Evolutionary conservation across 306 rosid genomes (phyloP).

Genomic region (Hylodesmum podocarpum): DNA sequence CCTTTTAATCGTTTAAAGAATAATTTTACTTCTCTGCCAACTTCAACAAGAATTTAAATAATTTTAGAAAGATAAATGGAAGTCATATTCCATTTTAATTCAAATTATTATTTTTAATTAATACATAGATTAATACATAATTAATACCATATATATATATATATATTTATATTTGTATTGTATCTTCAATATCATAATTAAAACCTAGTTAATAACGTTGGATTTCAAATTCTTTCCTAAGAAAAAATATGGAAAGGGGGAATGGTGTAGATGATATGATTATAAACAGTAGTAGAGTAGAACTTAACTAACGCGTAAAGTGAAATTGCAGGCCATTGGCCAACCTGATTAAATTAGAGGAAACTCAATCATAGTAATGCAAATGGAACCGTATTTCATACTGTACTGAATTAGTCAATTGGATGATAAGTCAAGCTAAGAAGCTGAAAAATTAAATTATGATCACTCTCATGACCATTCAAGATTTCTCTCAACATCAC

Average conservation of each 20-base stretch:
- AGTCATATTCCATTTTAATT: too few species aligned
- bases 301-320: background rate
- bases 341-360: background rate
- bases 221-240: background rate
- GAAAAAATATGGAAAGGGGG: background rate
- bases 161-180: too few species aligned
- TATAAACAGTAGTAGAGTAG: background rate
- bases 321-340: constrained; percentile 2
- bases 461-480: background rate
- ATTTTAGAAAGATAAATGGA: too few species aligned
- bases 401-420: background rate
- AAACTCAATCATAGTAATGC: background rate
- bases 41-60: too few species aligned
- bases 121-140: too few species aligned
- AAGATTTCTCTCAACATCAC: background rate
- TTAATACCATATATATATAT: too few species aligned
- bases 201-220: background rate
- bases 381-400: constrained; percentile 2
- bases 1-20: too few species aligned
- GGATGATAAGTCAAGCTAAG: background rate
- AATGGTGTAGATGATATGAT: background rate
- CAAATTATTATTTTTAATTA: too few species aligned
- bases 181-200: background rate
- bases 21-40: too few species aligned
- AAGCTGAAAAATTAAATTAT: background rate